phyloP scores from a whole-genome alignment of 2,329 filamentous ascomycete genomes.

The Penicillium sumatraense region DNA sequence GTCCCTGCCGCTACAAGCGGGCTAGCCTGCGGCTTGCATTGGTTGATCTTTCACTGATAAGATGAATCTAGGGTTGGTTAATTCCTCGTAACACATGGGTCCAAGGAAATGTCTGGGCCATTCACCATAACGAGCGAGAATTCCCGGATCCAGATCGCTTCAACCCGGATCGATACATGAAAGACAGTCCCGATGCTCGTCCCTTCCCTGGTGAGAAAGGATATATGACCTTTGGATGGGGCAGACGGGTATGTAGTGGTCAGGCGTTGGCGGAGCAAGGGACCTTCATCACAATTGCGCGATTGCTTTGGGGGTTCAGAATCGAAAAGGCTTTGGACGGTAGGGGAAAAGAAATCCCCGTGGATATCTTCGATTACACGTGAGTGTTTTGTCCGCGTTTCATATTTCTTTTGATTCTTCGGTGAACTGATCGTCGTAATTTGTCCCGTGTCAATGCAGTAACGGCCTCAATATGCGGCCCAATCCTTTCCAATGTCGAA shows the following conservation, averaged over 20 bases:
- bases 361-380: slow-evolving; percentile 63
- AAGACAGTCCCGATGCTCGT: slow-evolving; percentile 43
- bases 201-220: slow-evolving; percentile 56
- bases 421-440: slow-evolving; percentile 11
- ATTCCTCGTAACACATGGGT: slow-evolving; percentile 22
- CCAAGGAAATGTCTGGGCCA: slow-evolving; percentile 32
- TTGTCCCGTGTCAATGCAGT: slow-evolving; percentile 30
- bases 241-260: slow-evolving; percentile 59
- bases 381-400: slow-evolving; percentile 36
- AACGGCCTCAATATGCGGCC: slow-evolving; percentile 65
- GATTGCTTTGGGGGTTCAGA: slow-evolving; percentile 63
- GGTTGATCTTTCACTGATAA: slow-evolving; percentile 12
- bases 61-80: slow-evolving; percentile 20
- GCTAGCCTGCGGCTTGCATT: background rate
- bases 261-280: slow-evolving; percentile 64
- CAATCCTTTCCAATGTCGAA: slow-evolving; percentile 59
- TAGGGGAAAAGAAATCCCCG: slow-evolving; percentile 52
- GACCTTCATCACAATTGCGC: slow-evolving; percentile 62
- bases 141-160: slow-evolving; percentile 48
- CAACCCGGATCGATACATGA: slow-evolving; percentile 44
- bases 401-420: slow-evolving; percentile 8
- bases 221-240: slow-evolving; percentile 64
- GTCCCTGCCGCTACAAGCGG: background rate
- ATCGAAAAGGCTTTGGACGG: slow-evolving; percentile 50
- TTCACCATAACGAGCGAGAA: slow-evolving; percentile 39